Evolutionary conservation across 257 asterid genomes (phyloP).

Genomic region (Penstemon davidsonii): DNA sequence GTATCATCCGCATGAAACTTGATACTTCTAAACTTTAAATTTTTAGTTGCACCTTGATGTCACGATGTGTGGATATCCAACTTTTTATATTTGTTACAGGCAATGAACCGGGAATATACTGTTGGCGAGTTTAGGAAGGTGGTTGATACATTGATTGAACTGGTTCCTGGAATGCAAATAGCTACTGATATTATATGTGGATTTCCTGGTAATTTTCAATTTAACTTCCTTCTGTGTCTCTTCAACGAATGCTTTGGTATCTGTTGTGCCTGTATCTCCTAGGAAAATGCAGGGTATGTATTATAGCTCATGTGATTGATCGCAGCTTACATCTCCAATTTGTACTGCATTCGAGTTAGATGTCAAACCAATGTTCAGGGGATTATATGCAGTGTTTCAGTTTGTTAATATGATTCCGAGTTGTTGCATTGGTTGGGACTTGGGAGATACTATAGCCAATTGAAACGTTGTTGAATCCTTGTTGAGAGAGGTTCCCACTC

Average conservation of each 20-base stretch:
- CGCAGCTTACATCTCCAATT: conserved; percentile 2
- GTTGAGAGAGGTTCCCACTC: too few relatives aligned
- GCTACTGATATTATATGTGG: conserved; percentile 97
- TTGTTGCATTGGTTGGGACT: conserved; percentile 17
- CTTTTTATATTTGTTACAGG: conserved; percentile 44
- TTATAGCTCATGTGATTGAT: conserved; percentile 2
- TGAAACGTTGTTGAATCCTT: neutral
- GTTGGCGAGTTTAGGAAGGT: conserved; percentile 74
- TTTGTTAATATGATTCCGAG: conserved; percentile 1
- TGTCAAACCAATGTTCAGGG: neutral
- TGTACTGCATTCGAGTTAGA: conserved; percentile 3
- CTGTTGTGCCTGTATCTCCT: conserved; percentile 8
- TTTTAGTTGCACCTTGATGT: conserved; percentile 1
- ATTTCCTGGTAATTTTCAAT: conserved; percentile 74
- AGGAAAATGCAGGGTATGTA: conserved; percentile 10
- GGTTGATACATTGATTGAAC: conserved; percentile 77
- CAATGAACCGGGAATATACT: conserved; percentile 92
- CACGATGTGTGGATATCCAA: conserved; percentile 14
- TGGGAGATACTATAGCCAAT: neutral
- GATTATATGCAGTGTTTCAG: neutral
- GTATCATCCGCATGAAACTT: conserved; percentile 13
- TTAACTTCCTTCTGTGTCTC: conserved; percentile 14
- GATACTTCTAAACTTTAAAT: conserved; percentile 7
- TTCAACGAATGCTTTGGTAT: conserved; percentile 8
- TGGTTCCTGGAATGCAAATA: conserved; percentile 97